Base-by-base conservation (phyloP, 805 yeast genomes). In the Wickerhamomyces sydowiorum region DNA sequence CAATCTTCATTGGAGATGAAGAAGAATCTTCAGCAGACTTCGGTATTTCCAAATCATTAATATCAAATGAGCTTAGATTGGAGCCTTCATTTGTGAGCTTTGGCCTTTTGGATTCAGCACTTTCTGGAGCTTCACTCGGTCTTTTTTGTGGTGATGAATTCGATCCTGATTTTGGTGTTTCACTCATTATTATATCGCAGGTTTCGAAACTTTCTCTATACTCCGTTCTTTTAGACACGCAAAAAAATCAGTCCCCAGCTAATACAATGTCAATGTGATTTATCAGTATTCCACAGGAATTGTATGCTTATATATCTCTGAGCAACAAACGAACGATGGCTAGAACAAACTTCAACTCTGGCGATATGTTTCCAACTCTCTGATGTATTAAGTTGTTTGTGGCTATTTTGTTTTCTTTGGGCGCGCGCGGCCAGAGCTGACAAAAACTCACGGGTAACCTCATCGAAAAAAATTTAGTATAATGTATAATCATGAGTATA, bases 81-180 rank as follows among this genome's bases (percentile, higher is more conserved):
- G 29, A 27, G 19, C 17, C 5, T 5, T 33, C 40, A n/a, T 13
- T 38, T 40, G 36, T 28, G 43, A n/a, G 43, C 38, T 36, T 53
- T 49, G 32, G 48, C 34, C 42, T 42, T 49, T 37, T 57, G 49
- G 36, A 20, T 22, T 15, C 49, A 30, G 24, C 49, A 36, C 23
- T 40, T 47, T 20, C 42, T 34, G 6, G 40, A 23, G 21, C 37
- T 24, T 44, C 22, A 5, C 9, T 20, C 15, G 41, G 35, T 33
- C 46, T 46, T 38, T 57, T 57, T 15, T 50, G 53, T 31, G 44
- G 42, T 19, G 45, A 37, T 33, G 40, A 23, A 10, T 4, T 24
- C 2, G 20, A 8, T 5, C 7, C 24, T 28, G 42, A 32, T 5
- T 4, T 21, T 34, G 37, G 37, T 9, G 36, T 35, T 30, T 22